Base-by-base conservation (phyloP, 139 green algal genomes). In the Chlorella sp. region DNA sequence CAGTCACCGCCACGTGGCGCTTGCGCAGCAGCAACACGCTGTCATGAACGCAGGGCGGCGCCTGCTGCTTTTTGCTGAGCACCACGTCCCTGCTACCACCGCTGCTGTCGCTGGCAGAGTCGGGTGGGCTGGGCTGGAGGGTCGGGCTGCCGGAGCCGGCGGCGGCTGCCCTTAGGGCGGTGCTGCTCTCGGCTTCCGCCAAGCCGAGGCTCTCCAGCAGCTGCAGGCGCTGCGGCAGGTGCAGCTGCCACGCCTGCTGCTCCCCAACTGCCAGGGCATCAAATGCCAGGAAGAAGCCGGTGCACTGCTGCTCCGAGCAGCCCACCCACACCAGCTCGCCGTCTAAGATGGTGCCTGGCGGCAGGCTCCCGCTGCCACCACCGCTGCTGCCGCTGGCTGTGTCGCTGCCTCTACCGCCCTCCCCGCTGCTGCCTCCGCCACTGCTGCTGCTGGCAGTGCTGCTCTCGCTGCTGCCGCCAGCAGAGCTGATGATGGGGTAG, bases 201-300 rank as follows among this genome's bases (percentile, higher is more conserved):
- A 75, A 38, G 14, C 68, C 68, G 8, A 75, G 38, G 36, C 17
- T 7, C 11, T 51, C 38, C 36, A 75, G 68, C 36, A 11, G 16
- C 38, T 26, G 11, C 68, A 75, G 68, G 22, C 68, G 68, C 36
- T 75, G 36, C 11, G 20, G 36, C 38, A 75, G 68, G 36, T 36
- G 68, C 68, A 54, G 68, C 36, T 75, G 36, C 68, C 68, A 75
- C 11, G 16, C 6, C 11, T 17, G 68, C 68, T 75, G 68, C 68
- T 75, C 8, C 36, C 68, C 68, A 36, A 75, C 36, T n/a, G 68
- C 38, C 68, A 75, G 38, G 13, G 68, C 68, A 17, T 75, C 68
- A 75, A 75, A 75, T 11, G 68, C 68, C 68, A 75, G 68, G 68
- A 75, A 75, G 68, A 75, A 75, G 68, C 68, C 68, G 68, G 68